Evolutionary conservation across 2,329 filamentous ascomycete genomes (phyloP).

Genomic region (Hortaea werneckii): DNA sequence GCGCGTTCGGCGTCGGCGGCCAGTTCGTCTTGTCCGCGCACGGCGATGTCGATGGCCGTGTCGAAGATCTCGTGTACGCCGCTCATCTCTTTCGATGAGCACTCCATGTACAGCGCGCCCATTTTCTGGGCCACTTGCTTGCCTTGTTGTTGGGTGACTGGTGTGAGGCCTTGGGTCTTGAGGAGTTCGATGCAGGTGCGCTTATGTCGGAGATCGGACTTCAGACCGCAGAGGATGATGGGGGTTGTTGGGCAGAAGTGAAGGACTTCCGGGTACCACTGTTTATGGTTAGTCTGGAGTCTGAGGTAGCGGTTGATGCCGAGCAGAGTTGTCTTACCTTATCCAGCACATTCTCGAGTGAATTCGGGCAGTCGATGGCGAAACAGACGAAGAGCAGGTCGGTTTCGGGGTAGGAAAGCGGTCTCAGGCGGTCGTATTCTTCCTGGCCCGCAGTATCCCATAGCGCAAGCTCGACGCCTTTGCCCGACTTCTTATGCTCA

Average conservation of each 20-base stretch:
- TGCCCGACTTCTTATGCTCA: constrained; percentile 74
- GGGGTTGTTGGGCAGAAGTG: constrained; percentile 98
- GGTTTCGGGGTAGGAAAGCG: constrained; percentile 94
- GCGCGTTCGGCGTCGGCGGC: constrained; percentile 33
- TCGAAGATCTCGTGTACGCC: constrained; percentile 97
- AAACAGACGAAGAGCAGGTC: constrained; percentile 98
- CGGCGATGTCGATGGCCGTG: constrained; percentile 77
- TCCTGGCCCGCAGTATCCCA: constrained; percentile 99
- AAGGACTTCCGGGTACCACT: constrained; percentile 99
- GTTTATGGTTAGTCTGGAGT: neutral
- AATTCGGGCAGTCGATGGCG: constrained; percentile 97
- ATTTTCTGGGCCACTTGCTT: constrained; percentile 82
- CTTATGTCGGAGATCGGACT: constrained; percentile 92
- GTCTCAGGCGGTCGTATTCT: constrained; percentile 92
- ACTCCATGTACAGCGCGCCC: constrained; percentile 93
- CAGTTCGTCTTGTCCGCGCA: constrained; percentile 53
- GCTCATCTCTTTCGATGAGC: constrained; percentile 93
- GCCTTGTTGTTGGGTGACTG: constrained; percentile 86
- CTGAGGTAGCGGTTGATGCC: neutral
- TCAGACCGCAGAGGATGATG: constrained; percentile 88
- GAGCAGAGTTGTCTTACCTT: constrained; percentile 54
- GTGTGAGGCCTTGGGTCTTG: constrained; percentile 92
- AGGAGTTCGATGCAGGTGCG: constrained; percentile 96
- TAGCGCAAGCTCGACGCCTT: constrained; percentile 89
- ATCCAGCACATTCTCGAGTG: constrained; percentile 95